Percentiles rank a stretch among this genome's conserved stretches.
phyloP scores from a whole-genome alignment of 306 rosid genomes.

The Canavalia ensiformis region DNA sequence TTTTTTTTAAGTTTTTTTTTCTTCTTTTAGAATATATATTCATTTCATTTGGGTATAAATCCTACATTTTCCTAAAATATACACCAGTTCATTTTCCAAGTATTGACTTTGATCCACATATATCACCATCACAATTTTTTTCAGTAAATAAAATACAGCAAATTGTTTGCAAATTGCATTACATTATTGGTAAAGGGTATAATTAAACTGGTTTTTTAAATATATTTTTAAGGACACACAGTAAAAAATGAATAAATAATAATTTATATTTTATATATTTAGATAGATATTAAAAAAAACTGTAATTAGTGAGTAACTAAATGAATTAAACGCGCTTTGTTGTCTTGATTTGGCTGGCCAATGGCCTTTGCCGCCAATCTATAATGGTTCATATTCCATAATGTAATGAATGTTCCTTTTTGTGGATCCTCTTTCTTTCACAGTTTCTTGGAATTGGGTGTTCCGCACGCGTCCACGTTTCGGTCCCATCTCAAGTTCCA shows the following conservation, averaged over 20 bases:
- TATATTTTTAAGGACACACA: background rate
- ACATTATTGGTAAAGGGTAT: background rate
- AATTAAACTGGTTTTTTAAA: background rate
- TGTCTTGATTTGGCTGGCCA: background rate
- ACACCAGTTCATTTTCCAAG: background rate
- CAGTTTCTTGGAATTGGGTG: slow-evolving; percentile 11
- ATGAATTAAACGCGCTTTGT: background rate
- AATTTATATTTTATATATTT: no score
- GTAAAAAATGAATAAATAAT: no score
- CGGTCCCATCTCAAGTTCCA: slow-evolving; percentile 17
- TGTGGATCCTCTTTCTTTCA: background rate
- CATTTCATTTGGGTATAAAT: no score
- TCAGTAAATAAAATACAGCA: background rate
- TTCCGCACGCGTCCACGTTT: slow-evolving; percentile 35
- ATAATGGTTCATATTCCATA: background rate
- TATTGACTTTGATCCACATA: background rate
- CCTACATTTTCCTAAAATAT: no score
- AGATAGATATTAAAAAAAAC: no score
- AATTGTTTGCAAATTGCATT: background rate
- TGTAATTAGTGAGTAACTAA: no score
- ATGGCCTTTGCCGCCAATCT: background rate
- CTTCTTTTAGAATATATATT: no score
- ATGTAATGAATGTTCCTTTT: background rate
- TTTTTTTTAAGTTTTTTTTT: no score
- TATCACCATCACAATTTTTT: background rate